A percentile compares a stretch with the other conserved stretches of the same genome.
Evolutionary conservation across 176 grass and related monocot species (phyloP).

Genomic region (Aegilops sharonensis): DNA sequence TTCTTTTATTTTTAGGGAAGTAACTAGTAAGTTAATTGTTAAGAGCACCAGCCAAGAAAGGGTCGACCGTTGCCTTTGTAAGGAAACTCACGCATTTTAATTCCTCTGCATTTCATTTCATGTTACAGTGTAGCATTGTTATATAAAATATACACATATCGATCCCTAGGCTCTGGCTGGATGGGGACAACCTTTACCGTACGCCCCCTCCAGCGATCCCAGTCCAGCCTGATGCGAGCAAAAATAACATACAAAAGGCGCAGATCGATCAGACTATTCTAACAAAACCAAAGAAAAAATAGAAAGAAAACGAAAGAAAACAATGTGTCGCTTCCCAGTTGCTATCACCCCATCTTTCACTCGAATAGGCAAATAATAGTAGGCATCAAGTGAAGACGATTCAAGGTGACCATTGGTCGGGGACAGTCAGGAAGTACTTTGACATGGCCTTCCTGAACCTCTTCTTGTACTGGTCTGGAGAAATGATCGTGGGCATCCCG

Average conservation of each 20-base stretch:
- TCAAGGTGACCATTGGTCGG: slow-evolving; percentile 80
- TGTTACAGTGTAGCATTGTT: slow-evolving; percentile 28
- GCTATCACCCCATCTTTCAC: slow-evolving; percentile 23
- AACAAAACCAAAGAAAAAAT: slow-evolving; percentile 15
- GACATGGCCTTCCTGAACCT: slow-evolving; percentile 99
- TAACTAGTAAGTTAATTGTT: too few relatives aligned
- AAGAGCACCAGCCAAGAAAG: too few relatives aligned
- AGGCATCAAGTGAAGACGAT: slow-evolving; percentile 10
- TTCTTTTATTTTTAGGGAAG: too few relatives aligned
- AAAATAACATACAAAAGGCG: slow-evolving; percentile 61
- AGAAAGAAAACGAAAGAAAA: not conserved
- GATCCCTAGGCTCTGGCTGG: slow-evolving; percentile 25
- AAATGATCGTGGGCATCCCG: slow-evolving; percentile 74
- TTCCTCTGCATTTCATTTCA: slow-evolving; percentile 39
- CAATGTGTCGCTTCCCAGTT: not conserved
- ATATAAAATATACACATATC: slow-evolving; percentile 46
- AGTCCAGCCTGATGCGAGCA: slow-evolving; percentile 44
- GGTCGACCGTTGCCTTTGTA: not conserved
- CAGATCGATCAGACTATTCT: slow-evolving; percentile 39
- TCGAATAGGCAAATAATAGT: slow-evolving; percentile 15
- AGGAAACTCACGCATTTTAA: slow-evolving; percentile 18
- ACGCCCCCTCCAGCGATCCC: slow-evolving; percentile 11
- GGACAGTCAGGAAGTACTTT: slow-evolving; percentile 87
- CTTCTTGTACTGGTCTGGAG: slow-evolving; percentile 88
- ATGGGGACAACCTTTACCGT: slow-evolving; percentile 11